Evolutionary conservation across 2,329 filamentous ascomycete species (phyloP), one percentile per base, ranked within the genome.

Genomic region (Neoarthrinium moseri): DNA sequence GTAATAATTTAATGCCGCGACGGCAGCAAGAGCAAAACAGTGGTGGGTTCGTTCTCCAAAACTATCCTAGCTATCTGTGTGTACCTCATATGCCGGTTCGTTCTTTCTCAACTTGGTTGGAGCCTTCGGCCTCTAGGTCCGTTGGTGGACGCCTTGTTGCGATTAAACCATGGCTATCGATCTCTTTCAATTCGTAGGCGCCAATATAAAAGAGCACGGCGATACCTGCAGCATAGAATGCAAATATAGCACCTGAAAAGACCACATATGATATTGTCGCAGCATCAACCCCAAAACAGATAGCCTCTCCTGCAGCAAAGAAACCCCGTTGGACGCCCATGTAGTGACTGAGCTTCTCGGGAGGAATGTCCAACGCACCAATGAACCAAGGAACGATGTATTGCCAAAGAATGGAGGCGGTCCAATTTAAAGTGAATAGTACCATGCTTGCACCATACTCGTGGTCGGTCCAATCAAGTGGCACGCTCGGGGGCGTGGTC

Each of bases 251-350:
- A 15, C 40, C n/a, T 12, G 40, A 15, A 34, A 43, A 43, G 18
- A 20, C 30, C 12, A 34, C 40, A 22, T 33, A 43, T 4, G 40
- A 24, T 22, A 43, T 43, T 20, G 32, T 43, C 18, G 30, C 30
- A 22, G 40, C 27, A 17, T 43, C 40, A 5, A 43, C 40, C 6
- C 40, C 40, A 18, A 43, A 43, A 20, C 40, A 43, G 11, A 43
- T 34, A 13, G 40, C 40, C 40, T 43, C 40, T 10, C 40, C 40
- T 20, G 40, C 40, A 29, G 40, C 40, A 10, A 43, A 20, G 11
- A 43, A 43, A 5, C 40, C 40, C 4, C 40, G 40, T 17, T 43
- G 40, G 20, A 34, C 40, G 21, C 40, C 40, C 40, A 43, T 43
- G 40, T 43, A 43, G 18, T 43, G 40, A 13, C 40, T 22, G 18